Evolutionary conservation across 345 rosid species (phyloP), one percentile per base, ranked within the genome.

Genomic region (Rubroshorea leprosula): DNA sequence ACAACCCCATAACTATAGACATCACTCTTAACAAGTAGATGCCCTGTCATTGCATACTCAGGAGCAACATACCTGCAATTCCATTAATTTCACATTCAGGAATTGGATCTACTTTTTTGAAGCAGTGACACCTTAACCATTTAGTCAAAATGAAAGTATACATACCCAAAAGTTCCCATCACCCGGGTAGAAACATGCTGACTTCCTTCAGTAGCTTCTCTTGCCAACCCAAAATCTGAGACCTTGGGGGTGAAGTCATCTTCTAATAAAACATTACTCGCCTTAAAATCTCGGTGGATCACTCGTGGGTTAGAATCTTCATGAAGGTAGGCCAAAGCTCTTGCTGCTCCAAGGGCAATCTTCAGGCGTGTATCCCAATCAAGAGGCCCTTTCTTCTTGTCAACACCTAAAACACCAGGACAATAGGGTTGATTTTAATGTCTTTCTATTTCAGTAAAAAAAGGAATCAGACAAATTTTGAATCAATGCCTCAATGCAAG

Each of bases 1-100:
- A 94, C 97, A 54, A 94, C 99, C 35, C 99, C 99, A 35, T 85
- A 94, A 69, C 99, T 94, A 55, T 94, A 94, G 20, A 94, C 99
- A 68, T 94, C 99, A 46, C 99, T 94, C 82, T 94, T 94, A 45
- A 90, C 99, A 16, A 94, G 89, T 44, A 94, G 80, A 78, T 94
- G 99, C 60, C 99, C 99, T 18, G 99, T 94, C 99, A 94, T 94
- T 58, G 99, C 99, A 67, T 94, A 94, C 65, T 94, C 99, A 0
- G 99, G 99, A 41, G 99, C 99, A 65, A 94, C 99, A 54, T 94
- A 94, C 77, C 99, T 93, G 78, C 78, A 71, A 51, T 23, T 39
- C 22, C 43, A 57, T 31, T 17, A 49, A 20, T n/a, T 38, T 38
- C 23, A 6, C 23, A 50, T 21, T 21, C 22, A 23, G 15, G 5